Conservation (phyloP, 257 asterid genomes). For the Primulina huaijiensis region DNA sequence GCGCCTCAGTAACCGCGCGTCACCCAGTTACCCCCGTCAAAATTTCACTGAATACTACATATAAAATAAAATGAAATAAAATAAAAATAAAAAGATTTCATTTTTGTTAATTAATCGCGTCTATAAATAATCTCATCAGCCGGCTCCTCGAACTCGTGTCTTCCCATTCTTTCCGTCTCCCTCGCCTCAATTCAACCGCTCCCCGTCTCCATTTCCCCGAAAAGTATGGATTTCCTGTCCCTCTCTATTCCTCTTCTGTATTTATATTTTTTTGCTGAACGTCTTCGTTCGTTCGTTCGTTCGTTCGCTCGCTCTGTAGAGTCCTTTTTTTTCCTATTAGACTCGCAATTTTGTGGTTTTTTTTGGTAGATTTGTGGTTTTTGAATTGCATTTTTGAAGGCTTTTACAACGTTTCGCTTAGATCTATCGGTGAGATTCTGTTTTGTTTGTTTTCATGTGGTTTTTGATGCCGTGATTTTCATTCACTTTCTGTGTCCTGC, state of each 20-base stretch:
- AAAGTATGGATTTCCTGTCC: slow-evolving; percentile 24
- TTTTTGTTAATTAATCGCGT: background rate
- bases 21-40: too few species aligned
- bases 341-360: background rate
- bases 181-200: slow-evolving; percentile 5
- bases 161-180: slow-evolving; percentile 20
- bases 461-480: background rate
- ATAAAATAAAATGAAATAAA: too few species aligned
- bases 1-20: too few species aligned
- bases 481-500: background rate
- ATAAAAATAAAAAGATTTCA: too few species aligned
- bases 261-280: background rate
- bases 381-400: background rate
- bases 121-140: slow-evolving; percentile 23
- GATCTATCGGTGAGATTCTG: slow-evolving; percentile 22
- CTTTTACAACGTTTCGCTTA: background rate
- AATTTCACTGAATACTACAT: too few species aligned
- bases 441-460: background rate
- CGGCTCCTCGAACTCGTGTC: slow-evolving; percentile 33
- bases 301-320: background rate
- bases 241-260: background rate
- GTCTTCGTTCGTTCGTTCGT: background rate
- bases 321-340: background rate
- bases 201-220: slow-evolving; percentile 10
- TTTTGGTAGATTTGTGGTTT: background rate